Percentiles rank a stretch among this genome's conserved stretches.
Conservation (phyloP, 495 filamentous ascomycete genomes). For the Aspergillus leporis region DNA sequence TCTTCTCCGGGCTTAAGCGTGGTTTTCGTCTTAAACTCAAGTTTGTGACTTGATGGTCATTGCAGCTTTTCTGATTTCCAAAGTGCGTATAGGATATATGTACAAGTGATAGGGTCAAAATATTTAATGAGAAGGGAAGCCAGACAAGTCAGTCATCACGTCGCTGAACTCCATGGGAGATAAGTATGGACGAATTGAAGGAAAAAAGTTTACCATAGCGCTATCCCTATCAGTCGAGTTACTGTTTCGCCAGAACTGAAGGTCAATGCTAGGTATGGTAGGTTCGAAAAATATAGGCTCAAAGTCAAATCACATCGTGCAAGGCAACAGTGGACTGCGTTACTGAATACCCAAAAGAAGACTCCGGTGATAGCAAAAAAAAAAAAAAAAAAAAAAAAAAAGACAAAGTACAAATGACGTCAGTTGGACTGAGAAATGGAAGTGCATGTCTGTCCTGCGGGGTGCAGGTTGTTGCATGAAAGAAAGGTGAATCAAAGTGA, state of each 20-base stretch:
- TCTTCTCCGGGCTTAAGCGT: not conserved
- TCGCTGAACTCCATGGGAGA: not conserved
- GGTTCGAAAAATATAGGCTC: not conserved
- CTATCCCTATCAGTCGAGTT: not conserved
- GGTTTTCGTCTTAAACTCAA: not conserved
- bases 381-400: not conserved
- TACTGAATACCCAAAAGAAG: not conserved
- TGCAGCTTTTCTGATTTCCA: not conserved
- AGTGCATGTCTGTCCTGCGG: not conserved
- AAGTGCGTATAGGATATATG: not conserved
- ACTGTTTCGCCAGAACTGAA: not conserved
- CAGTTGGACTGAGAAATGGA: constrained; percentile 1
- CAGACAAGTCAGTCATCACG: not conserved
- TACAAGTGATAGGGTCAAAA: not conserved
- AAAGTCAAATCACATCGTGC: not conserved
- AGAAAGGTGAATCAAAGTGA: constrained; percentile 1
- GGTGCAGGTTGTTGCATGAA: not conserved
- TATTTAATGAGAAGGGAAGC: not conserved
- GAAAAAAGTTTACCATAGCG: not conserved
- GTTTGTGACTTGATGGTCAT: not conserved
- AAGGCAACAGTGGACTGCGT: not conserved
- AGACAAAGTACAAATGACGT: constrained; percentile 1
- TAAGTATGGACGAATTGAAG: not conserved
- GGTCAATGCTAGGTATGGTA: not conserved
- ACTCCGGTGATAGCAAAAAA: not conserved